Percentiles rank a stretch among this genome's conserved stretches.
phyloP scores from a whole-genome alignment of 768 basidiomycete species.

The Suillus lakei region DNA sequence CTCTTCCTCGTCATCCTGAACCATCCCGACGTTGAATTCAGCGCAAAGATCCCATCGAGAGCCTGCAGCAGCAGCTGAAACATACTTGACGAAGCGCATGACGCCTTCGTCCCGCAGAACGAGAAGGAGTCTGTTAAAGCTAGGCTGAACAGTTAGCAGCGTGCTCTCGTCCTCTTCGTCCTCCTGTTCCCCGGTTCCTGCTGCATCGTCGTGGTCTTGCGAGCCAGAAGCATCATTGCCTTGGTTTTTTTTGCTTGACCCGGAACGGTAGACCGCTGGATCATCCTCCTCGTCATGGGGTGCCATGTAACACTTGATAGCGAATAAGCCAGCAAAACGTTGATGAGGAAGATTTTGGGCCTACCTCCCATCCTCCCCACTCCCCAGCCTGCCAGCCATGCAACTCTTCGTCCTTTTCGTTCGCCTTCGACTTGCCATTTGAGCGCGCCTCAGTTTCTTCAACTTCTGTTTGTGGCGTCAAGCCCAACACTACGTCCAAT shows the following conservation, averaged over 20 bases:
- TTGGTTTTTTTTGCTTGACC: slow-evolving; percentile 44
- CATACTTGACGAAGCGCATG: slow-evolving; percentile 95
- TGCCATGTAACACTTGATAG: slow-evolving; percentile 85
- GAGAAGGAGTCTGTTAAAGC: slow-evolving; percentile 87
- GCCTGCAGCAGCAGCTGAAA: slow-evolving; percentile 86
- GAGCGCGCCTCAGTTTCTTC: slow-evolving; percentile 30
- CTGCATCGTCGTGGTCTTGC: slow-evolving; percentile 7
- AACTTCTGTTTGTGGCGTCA: slow-evolving; percentile 68
- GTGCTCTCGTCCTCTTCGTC: slow-evolving; percentile 79
- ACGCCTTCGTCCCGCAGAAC: slow-evolving; percentile 93
- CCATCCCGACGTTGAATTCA: slow-evolving; percentile 89
- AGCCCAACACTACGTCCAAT: slow-evolving; percentile 83
- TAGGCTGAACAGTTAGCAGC: slow-evolving; percentile 83
- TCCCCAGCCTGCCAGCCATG: slow-evolving; percentile 72
- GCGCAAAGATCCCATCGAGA: slow-evolving; percentile 93
- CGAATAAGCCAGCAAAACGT: not conserved
- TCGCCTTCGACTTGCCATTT: slow-evolving; percentile 36
- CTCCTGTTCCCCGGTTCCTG: slow-evolving; percentile 43
- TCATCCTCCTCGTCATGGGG: slow-evolving; percentile 95
- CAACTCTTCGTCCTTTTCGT: slow-evolving; percentile 35
- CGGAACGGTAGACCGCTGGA: slow-evolving; percentile 88
- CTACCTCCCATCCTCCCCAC: slow-evolving; percentile 95
- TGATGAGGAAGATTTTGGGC: slow-evolving; percentile 20
- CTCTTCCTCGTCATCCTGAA: slow-evolving; percentile 65
- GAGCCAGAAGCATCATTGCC: slow-evolving; percentile 16